A percentile compares a stretch with the other conserved stretches of the same genome.
Evolutionary conservation across 2,329 filamentous ascomycete genomes (phyloP).

Genomic region (Tolypocladium ovalisporum): DNA sequence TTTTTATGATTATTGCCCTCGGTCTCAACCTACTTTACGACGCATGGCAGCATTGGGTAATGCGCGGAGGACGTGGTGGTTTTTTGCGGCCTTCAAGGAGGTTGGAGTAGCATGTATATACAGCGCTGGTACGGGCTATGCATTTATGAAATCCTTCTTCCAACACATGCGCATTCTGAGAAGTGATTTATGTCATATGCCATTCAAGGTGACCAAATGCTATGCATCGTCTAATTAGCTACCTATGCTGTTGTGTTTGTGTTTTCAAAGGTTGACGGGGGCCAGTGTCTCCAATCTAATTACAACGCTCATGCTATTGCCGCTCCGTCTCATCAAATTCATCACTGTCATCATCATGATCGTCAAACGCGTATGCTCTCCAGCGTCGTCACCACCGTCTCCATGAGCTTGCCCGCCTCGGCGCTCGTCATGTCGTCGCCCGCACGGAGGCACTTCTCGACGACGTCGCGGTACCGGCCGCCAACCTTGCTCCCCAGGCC

Average conservation of each 20-base stretch:
- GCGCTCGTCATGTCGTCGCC: constrained; percentile 23
- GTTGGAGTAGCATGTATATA: neutral
- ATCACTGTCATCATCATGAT: neutral
- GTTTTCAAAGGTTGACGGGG: neutral
- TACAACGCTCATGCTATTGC: neutral
- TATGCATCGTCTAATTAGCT: neutral
- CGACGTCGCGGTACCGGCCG: constrained; percentile 26
- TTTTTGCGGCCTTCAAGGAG: neutral
- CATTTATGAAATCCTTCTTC: neutral
- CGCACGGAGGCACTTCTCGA: constrained; percentile 27
- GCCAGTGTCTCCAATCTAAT: neutral
- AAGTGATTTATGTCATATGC: neutral
- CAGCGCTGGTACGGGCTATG: neutral
- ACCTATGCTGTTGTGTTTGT: neutral
- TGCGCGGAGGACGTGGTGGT: neutral
- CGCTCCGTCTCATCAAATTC: neutral
- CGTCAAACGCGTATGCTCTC: constrained; percentile 24
- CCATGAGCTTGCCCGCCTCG: constrained; percentile 29
- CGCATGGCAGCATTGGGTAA: constrained; percentile 6
- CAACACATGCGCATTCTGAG: neutral
- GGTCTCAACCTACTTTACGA: neutral
- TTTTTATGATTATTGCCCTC: neutral
- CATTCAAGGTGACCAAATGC: neutral
- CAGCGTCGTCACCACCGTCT: constrained; percentile 27
- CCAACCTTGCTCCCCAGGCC: constrained; percentile 30